These are phyloP conservation scores for Phaeosphaeriaceae sp. DNA, from an alignment of 2,329 filamentous ascomycete genomes.

Conservation along the genomic window DNA sequence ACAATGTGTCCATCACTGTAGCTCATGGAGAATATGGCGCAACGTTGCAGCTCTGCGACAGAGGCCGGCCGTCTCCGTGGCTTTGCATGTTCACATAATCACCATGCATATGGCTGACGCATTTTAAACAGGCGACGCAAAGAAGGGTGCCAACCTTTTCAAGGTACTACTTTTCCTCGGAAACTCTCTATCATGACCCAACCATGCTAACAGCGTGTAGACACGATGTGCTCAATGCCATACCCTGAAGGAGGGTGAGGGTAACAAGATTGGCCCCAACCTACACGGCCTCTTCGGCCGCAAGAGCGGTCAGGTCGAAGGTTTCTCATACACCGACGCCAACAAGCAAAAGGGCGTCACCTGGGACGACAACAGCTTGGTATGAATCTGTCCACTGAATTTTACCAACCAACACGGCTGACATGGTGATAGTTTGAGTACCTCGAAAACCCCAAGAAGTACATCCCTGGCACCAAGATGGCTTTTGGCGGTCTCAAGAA, in stretches of 20 bases:
- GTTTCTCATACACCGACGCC: constrained; percentile 98
- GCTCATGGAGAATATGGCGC: constrained; percentile 18
- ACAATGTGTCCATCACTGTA: constrained; percentile 1
- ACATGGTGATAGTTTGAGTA: constrained; percentile 75
- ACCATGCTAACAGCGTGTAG: constrained; percentile 46
- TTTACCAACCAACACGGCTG: constrained; percentile 14
- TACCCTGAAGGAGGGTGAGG: constrained; percentile 86
- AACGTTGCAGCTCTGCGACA: constrained; percentile 35
- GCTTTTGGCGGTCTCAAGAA: constrained; percentile 99
- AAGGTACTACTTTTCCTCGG: constrained; percentile 65
- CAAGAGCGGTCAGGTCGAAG: constrained; percentile 87
- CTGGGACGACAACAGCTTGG: constrained; percentile 86
- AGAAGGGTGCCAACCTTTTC: constrained; percentile 99
- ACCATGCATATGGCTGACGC: constrained; percentile 28
- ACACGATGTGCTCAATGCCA: constrained; percentile 99
- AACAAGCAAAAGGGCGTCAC: constrained; percentile 96
- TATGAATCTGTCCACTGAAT: constrained; percentile 52
- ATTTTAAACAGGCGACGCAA: constrained; percentile 74
- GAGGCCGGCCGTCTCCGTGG: constrained; percentile 19
- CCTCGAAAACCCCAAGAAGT: constrained; percentile 99
- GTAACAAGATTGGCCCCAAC: constrained; percentile 98
- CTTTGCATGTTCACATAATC: constrained; percentile 7
- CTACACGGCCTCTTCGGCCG: constrained; percentile 98
- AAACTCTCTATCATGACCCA: too few species aligned
- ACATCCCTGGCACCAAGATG: constrained; percentile 99